Evolutionary conservation across 2,329 filamentous ascomycete species (phyloP), one percentile per base, ranked within the genome.

Genomic region (Diaporthe humulicola): DNA sequence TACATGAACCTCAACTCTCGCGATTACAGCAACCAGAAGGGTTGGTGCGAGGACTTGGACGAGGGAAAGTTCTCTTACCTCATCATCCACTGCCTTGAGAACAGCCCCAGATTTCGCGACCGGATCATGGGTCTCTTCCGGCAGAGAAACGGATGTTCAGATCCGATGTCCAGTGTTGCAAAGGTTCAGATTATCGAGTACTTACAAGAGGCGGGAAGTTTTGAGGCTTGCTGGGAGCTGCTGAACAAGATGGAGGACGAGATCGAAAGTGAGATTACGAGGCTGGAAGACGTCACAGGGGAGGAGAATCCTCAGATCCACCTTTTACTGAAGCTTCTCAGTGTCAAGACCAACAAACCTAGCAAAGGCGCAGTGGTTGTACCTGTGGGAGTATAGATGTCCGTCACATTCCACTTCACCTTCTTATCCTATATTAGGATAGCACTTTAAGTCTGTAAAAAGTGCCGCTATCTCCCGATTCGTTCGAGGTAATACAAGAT

Each of bases 11-110:
- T 71, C 36, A 69, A 69, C 45, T 69, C 64, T 50, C 19, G 42
- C 25, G 52, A 58, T 2, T 58, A 71, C 28, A 42, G 52, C 22
- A 45, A 45, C 12, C n/a, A 30, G 17, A 71, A 71, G 69, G 69
- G 54, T 9, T 71, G 36, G 38, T 42, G 69, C 19, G 69, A 71
- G 42, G 69, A 58, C 42, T 38, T 71, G 36, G 52, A 57, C 10
- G 69, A 71, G 42, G 69, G 54, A 12, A 71, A 71, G 12, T 57
- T 71, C 36, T 71, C 69, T 5, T 71, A 57, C 4, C 69, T 57
- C 5, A 58, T 71, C 7, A 48, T 71, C 22, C 50, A 57, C 50
- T 38, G 50, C 28, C 66, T 70, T 25, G 42, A 40, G n/a, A 50
- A 52, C 5, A 38, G 52, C 45, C 48, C 66, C 28, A 22, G 42